A percentile compares a stretch with the other conserved stretches of the same genome.
These are phyloP conservation scores for Myxozyma neotropica DNA, from an alignment of 805 yeast genomes.

Conservation along the genomic window DNA sequence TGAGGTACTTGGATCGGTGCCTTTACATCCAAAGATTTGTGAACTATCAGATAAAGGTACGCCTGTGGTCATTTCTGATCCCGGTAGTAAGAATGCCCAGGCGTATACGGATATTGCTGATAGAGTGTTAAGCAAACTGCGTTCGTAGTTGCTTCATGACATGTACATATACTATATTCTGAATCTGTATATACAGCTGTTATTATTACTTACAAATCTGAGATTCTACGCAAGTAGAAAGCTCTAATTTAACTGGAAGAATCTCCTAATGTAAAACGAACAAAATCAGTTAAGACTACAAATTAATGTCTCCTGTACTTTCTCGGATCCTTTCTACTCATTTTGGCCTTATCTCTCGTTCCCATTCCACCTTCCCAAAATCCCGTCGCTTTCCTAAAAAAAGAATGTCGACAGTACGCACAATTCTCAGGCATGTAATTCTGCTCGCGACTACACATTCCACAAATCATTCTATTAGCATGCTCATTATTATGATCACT, in stretches of 20 bases:
- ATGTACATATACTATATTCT: background rate
- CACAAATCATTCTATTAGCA: constrained; percentile 49
- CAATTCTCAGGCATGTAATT: constrained; percentile 42
- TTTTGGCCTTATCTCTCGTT: constrained; percentile 45
- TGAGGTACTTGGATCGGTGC: constrained; percentile 64
- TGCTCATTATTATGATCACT: constrained; percentile 44
- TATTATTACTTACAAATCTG: too few species aligned
- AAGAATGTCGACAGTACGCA: constrained; percentile 44
- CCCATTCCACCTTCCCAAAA: constrained; percentile 53
- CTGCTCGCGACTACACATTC: constrained; percentile 49
- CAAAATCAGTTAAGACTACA: too few species aligned
- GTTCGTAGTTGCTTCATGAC: background rate
- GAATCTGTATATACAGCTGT: background rate
- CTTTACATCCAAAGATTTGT: constrained; percentile 64
- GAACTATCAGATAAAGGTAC: constrained; percentile 62
- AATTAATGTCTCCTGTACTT: constrained; percentile 40
- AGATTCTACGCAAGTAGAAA: too few species aligned
- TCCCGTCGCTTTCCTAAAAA: constrained; percentile 41
- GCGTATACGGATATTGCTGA: constrained; percentile 56
- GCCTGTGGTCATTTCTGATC: constrained; percentile 58
- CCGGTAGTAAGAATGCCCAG: constrained; percentile 44
- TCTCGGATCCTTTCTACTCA: constrained; percentile 49
- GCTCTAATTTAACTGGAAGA: too few species aligned
- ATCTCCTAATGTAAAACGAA: too few species aligned
- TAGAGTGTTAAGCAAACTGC: constrained; percentile 39